Base-by-base conservation (phyloP, 225 moss, liverwort and hornwort genomes). In the Bryoerythrophyllum caledonicum region DNA sequence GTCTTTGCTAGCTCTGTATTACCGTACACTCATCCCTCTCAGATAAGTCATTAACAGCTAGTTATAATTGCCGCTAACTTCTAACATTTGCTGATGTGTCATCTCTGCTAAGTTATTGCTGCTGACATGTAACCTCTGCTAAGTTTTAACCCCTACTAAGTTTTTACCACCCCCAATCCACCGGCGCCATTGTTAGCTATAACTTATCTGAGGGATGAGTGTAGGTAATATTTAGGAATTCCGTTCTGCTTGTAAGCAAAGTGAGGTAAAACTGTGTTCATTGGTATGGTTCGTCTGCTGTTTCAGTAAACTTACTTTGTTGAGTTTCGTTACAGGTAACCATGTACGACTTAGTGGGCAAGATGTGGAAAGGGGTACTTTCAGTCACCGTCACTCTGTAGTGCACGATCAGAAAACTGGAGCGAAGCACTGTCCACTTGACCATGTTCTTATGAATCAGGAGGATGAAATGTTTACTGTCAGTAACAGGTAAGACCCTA, bases 311-410 rank as follows among this genome's bases (percentile, higher is more conserved):
- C n/a, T 74, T 59, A 61, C 17, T 24, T 81, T 49, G 7, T 70
- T 61, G 25, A 46, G n/a, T 60, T 63, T 37, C 57, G 65, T 55
- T 26, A 68, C 81, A 90, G 94, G 96, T 58, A 99, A 99, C 43
- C 97, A 99, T 80, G 91, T 99, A 40, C 90, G 97, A 40, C 84
- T 99, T 32, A 99, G 97, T 67, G 97, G 97, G 71, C 97, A 99
- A 78, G 97, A 99, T 86, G 97, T 99, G 63, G 97, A 99, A 78
- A 88, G 97, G 30, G 97, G 94, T 60, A 99, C 97, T 63, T 99
- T 99, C 71, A 99, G 97, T 79, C 97, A 99, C 79, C 94, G 97
- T 65, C 97, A 99, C 72, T 78, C 97, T 60, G 84, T 99, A 34
- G 35, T 99, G 82, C 97, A 99, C 78, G 97, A 99, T 69, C 97